Percentiles rank a stretch among this genome's conserved stretches.
Conservation (phyloP, 305 asterid species). For the Rubia tinctorum region DNA sequence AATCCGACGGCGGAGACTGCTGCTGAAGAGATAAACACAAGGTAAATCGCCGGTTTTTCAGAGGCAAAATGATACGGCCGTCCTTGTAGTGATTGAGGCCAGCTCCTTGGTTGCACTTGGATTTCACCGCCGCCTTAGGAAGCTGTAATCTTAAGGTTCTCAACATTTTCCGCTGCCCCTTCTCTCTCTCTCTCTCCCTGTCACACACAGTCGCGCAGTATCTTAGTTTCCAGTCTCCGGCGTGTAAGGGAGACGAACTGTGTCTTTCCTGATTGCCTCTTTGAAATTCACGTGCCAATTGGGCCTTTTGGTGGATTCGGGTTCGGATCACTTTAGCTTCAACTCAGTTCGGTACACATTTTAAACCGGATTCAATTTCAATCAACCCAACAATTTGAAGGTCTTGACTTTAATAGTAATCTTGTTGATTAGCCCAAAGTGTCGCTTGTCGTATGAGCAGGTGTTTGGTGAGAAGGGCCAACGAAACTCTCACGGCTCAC, state of each 20-base stretch:
- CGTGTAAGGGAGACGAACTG: not conserved
- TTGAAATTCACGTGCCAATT: not conserved
- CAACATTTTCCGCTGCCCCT: conserved; percentile 8
- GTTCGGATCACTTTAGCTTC: no score
- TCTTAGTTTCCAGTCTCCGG: not conserved
- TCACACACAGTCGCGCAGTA: no score
- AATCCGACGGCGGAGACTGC: conserved; percentile 33
- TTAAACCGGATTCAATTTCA: no score
- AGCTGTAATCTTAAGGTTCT: conserved; percentile 13
- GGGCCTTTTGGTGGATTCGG: no score
- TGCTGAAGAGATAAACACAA: conserved; percentile 35
- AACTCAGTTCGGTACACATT: no score
- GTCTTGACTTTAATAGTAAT: no score
- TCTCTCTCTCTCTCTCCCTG: not conserved
- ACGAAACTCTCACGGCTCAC: no score
- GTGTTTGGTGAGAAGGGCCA: no score
- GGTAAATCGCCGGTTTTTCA: conserved; percentile 38
- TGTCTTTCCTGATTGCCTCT: not conserved
- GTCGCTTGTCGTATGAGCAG: no score
- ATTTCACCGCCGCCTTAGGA: not conserved
- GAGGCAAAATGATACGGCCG: conserved; percentile 37
- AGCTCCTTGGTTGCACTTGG: conserved; percentile 19
- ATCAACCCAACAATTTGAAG: no score
- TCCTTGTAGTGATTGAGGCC: conserved; percentile 8
- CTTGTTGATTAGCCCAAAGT: no score